A percentile compares a stretch with the other conserved stretches of the same genome.
phyloP scores from a whole-genome alignment of 2,329 filamentous ascomycete genomes.

The Gliomastix tumulicola region DNA sequence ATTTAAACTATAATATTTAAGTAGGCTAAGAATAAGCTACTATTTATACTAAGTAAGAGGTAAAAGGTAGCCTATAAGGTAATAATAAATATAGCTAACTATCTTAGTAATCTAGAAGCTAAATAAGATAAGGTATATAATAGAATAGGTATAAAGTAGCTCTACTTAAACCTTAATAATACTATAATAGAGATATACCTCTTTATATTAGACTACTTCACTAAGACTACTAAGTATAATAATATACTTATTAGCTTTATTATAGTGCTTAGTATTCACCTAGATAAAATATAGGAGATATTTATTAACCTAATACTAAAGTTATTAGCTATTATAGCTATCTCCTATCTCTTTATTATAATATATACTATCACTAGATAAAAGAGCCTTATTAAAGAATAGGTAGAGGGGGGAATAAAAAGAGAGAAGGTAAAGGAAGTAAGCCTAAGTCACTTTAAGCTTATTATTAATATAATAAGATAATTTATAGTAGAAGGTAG shows the following conservation, averaged over 20 bases:
- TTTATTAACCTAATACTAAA: background rate
- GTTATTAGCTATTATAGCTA: constrained; percentile 1
- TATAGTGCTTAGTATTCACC: background rate
- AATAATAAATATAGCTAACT: background rate
- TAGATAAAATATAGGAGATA: background rate
- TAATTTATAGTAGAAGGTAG: background rate
- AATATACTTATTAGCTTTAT: constrained; percentile 1
- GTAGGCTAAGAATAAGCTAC: background rate
- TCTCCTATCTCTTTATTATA: background rate
- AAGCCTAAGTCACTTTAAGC: background rate
- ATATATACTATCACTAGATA: background rate
- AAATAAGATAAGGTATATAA: background rate
- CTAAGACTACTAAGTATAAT: background rate
- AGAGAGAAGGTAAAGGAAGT: background rate
- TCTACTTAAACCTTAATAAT: background rate
- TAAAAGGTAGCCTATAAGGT: background rate
- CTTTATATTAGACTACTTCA: background rate
- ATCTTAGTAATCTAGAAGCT: background rate
- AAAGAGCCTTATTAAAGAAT: background rate
- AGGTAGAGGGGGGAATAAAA: too few relatives aligned
- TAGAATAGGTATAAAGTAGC: background rate
- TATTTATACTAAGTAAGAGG: background rate
- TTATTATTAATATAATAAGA: background rate
- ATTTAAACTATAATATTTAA: background rate
- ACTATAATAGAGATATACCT: background rate